A percentile compares a stretch with the other conserved stretches of the same genome.
phyloP scores from a whole-genome alignment of 1,284 basidiomycete genomes.

The Austroboletus novae-zelandiae region DNA sequence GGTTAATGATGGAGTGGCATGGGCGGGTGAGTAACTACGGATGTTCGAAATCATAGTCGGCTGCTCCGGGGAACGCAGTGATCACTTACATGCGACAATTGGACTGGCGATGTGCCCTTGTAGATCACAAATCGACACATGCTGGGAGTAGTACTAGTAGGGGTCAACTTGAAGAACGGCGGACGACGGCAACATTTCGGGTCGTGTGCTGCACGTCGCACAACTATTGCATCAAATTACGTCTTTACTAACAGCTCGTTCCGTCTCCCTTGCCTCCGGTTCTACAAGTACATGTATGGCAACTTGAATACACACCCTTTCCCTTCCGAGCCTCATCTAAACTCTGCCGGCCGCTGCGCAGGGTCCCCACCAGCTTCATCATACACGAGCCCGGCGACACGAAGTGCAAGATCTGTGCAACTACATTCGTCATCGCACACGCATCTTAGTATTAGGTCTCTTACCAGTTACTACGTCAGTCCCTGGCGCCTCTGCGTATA shows the following conservation, averaged over 20 bases:
- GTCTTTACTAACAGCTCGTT: constrained; percentile 4
- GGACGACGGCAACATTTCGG: not conserved
- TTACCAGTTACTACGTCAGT: constrained; percentile 80
- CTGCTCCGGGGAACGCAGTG: not conserved
- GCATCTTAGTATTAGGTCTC: constrained; percentile 26
- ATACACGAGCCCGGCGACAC: constrained; percentile 80
- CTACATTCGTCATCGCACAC: constrained; percentile 6
- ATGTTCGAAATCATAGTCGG: constrained; percentile 10
- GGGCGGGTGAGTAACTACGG: constrained; percentile 81
- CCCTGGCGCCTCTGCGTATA: constrained; percentile 91
- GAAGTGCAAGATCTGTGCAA: constrained; percentile 71
- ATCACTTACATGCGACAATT: constrained; percentile 72
- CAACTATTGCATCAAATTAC: constrained; percentile 19
- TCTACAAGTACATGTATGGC: constrained; percentile 2
- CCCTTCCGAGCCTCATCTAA: constrained; percentile 39
- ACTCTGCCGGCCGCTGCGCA: constrained; percentile 65
- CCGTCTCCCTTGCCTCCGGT: too few species aligned
- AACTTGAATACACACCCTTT: not conserved
- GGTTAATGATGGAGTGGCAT: constrained; percentile 94
- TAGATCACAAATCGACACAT: constrained; percentile 92
- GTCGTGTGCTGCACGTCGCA: constrained; percentile 1
- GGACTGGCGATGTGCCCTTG: constrained; percentile 86
- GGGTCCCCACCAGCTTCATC: constrained; percentile 76
- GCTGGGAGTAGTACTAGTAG: not conserved
- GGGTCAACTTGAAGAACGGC: not conserved